phyloP scores from a whole-genome alignment of 2,329 filamentous ascomycete species.

The Lachnellula occidentalis region DNA sequence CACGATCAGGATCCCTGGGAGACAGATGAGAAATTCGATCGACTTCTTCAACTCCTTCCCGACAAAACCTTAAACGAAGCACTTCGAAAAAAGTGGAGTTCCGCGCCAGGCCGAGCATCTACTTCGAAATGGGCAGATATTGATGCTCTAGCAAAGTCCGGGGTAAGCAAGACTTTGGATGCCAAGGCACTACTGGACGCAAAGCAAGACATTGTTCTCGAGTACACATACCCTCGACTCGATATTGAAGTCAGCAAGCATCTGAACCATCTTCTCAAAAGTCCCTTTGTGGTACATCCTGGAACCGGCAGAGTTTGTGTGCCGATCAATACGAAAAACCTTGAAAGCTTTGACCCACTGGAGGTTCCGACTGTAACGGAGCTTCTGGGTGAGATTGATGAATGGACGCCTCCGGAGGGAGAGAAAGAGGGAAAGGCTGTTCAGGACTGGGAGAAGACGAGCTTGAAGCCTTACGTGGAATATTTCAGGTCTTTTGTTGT shows the following conservation, averaged over 20 bases:
- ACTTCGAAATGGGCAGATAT: constrained; percentile 91
- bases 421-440: constrained; percentile 45
- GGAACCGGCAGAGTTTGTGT: constrained; percentile 93
- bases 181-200: constrained; percentile 71
- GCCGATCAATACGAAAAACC: constrained; percentile 70
- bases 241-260: constrained; percentile 98
- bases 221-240: constrained; percentile 95
- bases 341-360: constrained; percentile 83
- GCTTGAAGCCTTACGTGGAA: constrained; percentile 86
- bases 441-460: constrained; percentile 95
- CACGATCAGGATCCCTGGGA: constrained; percentile 82
- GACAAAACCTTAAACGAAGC: constrained; percentile 72
- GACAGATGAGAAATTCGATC: constrained; percentile 62
- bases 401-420: constrained; percentile 53
- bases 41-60: constrained; percentile 78
- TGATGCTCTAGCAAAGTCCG: constrained; percentile 73
- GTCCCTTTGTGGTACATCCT: constrained; percentile 92
- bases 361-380: constrained; percentile 83
- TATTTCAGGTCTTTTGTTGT: constrained; percentile 80
- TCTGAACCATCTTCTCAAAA: constrained; percentile 95
- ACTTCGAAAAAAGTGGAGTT: constrained; percentile 85
- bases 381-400: constrained; percentile 79
- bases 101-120: constrained; percentile 70
- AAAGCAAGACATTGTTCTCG: constrained; percentile 92
- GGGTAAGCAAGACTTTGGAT: constrained; percentile 67